Evolutionary conservation across 176 grass and related monocot species (phyloP).

Genomic region (Oryza longistaminata): DNA sequence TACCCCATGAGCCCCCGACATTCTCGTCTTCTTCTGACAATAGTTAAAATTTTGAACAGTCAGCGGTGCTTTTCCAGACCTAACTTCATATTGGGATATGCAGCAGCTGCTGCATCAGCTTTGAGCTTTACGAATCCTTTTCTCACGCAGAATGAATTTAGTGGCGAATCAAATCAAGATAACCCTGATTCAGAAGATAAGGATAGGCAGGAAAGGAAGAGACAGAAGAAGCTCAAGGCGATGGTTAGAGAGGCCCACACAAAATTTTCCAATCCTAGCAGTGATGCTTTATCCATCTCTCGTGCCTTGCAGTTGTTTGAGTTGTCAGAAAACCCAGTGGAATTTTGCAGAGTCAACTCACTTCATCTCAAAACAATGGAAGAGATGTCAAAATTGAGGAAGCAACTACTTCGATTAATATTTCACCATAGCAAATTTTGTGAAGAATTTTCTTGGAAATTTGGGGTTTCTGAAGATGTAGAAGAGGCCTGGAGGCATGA

Average conservation of each 20-base stretch:
- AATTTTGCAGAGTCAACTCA: slow-evolving; percentile 82
- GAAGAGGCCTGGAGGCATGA: slow-evolving; percentile 71
- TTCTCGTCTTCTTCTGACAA: slow-evolving; percentile 85
- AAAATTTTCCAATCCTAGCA: slow-evolving; percentile 73
- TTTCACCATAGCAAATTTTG: slow-evolving; percentile 77
- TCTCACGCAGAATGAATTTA: slow-evolving; percentile 44
- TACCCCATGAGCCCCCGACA: slow-evolving; percentile 92
- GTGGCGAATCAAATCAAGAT: slow-evolving; percentile 43
- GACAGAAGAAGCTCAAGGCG: slow-evolving; percentile 56
- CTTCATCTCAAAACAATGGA: slow-evolving; percentile 97
- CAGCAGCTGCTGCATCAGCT: slow-evolving; percentile 73
- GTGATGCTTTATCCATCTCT: slow-evolving; percentile 89
- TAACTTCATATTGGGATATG: slow-evolving; percentile 71
- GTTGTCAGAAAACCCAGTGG: slow-evolving; percentile 53
- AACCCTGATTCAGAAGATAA: slow-evolving; percentile 37
- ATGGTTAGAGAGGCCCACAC: slow-evolving; percentile 65
- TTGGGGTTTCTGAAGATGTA: slow-evolving; percentile 61
- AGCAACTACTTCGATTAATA: slow-evolving; percentile 78
- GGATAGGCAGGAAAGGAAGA: slow-evolving; percentile 55
- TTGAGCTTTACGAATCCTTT: slow-evolving; percentile 94
- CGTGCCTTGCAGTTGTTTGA: slow-evolving; percentile 83
- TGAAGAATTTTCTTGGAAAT: slow-evolving; percentile 80
- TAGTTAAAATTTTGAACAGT: slow-evolving; percentile 73
- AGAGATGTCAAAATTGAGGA: slow-evolving; percentile 97
- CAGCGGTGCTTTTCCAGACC: slow-evolving; percentile 50